Evolutionary conservation across 2,329 filamentous ascomycete species (phyloP).

Genomic region (Scytalidium lignicola): DNA sequence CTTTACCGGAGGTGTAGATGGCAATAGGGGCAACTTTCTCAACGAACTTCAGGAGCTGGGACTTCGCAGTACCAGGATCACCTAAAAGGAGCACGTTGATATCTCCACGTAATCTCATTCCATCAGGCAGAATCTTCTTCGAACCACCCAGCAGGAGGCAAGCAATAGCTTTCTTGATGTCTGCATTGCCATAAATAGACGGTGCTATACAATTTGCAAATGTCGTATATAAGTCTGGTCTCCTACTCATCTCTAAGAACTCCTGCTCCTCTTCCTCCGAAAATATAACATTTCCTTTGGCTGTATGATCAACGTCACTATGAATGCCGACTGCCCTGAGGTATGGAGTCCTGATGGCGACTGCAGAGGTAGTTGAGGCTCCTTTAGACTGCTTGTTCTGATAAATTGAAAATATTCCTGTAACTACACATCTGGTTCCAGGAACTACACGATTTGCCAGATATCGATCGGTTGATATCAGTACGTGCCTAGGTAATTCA

Average conservation of each 20-base stretch:
- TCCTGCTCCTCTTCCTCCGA: slow-evolving; percentile 97
- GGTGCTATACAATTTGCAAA: slow-evolving; percentile 93
- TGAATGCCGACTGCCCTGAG: slow-evolving; percentile 88
- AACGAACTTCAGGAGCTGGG: slow-evolving; percentile 93
- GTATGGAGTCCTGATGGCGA: slow-evolving; percentile 94
- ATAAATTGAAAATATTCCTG: slow-evolving; percentile 98
- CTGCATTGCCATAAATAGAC: slow-evolving; percentile 90
- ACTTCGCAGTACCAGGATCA: slow-evolving; percentile 97
- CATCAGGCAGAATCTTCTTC: slow-evolving; percentile 95
- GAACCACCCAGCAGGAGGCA: slow-evolving; percentile 91
- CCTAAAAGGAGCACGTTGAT: slow-evolving; percentile 96
- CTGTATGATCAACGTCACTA: slow-evolving; percentile 82
- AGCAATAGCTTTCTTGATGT: slow-evolving; percentile 97
- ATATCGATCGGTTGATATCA: slow-evolving; percentile 95
- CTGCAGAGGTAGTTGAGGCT: slow-evolving; percentile 67
- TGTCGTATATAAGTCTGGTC: slow-evolving; percentile 85
- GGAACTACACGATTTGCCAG: slow-evolving; percentile 93
- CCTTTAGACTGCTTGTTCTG: slow-evolving; percentile 85
- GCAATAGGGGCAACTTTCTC: slow-evolving; percentile 94
- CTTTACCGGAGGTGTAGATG: slow-evolving; percentile 98
- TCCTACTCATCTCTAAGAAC: slow-evolving; percentile 82
- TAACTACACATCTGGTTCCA: slow-evolving; percentile 88
- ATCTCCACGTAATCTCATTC: slow-evolving; percentile 95
- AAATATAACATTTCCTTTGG: slow-evolving; percentile 78
- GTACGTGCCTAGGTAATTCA: slow-evolving; percentile 88